Base-by-base conservation (phyloP, 1,284 basidiomycete genomes). In the Ceratobasidium sp. region DNA sequence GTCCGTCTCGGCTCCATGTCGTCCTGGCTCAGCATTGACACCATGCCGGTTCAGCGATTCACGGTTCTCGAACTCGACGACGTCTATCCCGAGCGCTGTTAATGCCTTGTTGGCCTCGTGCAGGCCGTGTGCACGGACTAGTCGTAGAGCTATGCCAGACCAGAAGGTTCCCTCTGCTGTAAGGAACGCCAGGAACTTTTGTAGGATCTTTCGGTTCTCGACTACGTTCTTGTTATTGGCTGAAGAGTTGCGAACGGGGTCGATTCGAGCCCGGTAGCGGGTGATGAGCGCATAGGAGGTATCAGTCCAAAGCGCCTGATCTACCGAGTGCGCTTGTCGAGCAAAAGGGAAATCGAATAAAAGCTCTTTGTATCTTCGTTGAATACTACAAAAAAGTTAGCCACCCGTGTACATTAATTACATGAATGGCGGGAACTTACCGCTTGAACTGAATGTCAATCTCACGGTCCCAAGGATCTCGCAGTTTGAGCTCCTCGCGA, bases 131-230 rank as follows among this genome's bases (percentile, higher is more conserved):
- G 92, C 89, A 56, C 90, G 88, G 56, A 91, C 91, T 79, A 95
- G 87, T 46, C 95, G 90, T 40, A 91, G 86, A 69, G 96, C 88
- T 23, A 98, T 88, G 77, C 91, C 89, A 23, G 89, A 90, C 92
- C 95, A 98, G 85, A 97, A 97, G 81, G 91, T 92, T 84, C 96
- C 94, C 84, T 98, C 97, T 51, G 93, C 91, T 0, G 91, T 89
- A 13, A 98, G 90, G 82, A 96, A 97, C 82, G 95, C 91, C 60
- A 93, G 90, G 86, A 98, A 98, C 56, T 94, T 91, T 72, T 95
- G 92, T n/a, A 96, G 85, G 33, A 96, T 89, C 83, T 95, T 97
- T 82, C 95, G 91, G 82, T 95, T 88, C 83, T 97, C 95, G 63
- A 95, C 93, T 76, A 61, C 86, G 86, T 70, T 85, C 87, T 78